Evolutionary conservation across 2,329 filamentous ascomycete species (phyloP).

Genomic region (Furcasterigmium furcatum): DNA sequence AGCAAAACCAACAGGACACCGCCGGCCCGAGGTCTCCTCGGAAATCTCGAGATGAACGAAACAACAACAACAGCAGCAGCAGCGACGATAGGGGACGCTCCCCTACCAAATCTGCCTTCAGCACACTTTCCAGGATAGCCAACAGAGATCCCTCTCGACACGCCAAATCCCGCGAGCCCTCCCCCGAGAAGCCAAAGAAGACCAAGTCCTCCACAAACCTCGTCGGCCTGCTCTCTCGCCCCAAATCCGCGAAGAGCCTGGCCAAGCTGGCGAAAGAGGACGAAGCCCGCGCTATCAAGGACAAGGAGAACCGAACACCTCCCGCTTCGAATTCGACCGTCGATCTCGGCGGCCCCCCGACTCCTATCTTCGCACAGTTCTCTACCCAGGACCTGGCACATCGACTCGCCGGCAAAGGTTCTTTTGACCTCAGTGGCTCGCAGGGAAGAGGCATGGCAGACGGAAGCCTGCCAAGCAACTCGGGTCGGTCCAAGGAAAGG

Average conservation of each 20-base stretch:
- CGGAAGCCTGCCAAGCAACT: slow-evolving; percentile 7
- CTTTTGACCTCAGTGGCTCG: slow-evolving; percentile 9
- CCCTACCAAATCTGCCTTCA: slow-evolving; percentile 41
- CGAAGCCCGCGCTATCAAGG: slow-evolving; percentile 48
- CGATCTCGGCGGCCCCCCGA: slow-evolving; percentile 29
- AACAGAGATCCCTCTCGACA: slow-evolving; percentile 32
- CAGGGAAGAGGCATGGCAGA: slow-evolving; percentile 3
- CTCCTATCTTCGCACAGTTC: slow-evolving; percentile 83
- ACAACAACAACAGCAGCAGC: slow-evolving; percentile 19
- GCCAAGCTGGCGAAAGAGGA: slow-evolving; percentile 50
- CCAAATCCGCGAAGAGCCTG: slow-evolving; percentile 69
- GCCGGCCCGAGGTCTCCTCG: slow-evolving; percentile 31
- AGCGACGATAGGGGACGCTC: slow-evolving; percentile 30
- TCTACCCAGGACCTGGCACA: slow-evolving; percentile 29
- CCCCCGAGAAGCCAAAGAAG: slow-evolving; percentile 67
- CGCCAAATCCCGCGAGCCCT: slow-evolving; percentile 40
- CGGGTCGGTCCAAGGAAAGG: slow-evolving; percentile 31
- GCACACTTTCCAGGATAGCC: slow-evolving; percentile 39
- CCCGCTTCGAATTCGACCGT: slow-evolving; percentile 37
- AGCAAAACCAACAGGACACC: slow-evolving; percentile 47
- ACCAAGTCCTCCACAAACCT: slow-evolving; percentile 82
- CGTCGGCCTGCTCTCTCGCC: slow-evolving; percentile 69
- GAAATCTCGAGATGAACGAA: slow-evolving; percentile 28
- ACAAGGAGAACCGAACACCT: slow-evolving; percentile 82
- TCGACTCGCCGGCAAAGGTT: slow-evolving; percentile 10